Conservation (phyloP, 495 filamentous ascomycete genomes). For the Mytilinidion resinicola region DNA sequence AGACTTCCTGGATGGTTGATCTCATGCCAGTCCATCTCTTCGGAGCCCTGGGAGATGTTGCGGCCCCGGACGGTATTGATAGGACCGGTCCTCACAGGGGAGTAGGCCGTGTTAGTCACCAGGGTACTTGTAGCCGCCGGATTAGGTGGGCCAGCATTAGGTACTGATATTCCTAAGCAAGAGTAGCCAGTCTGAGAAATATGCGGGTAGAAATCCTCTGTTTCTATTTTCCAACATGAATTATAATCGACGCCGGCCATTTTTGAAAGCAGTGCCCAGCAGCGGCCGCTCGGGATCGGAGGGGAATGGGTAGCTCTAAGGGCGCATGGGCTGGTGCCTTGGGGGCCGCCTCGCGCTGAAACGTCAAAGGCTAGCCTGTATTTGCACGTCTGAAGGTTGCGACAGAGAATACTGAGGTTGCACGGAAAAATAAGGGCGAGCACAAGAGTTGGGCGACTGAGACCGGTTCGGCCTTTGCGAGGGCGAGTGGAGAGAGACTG, state of each 20-base stretch:
- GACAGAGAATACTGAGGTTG: neutral
- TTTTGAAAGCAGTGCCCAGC: neutral
- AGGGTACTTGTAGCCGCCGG: neutral
- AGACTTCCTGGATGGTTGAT: constrained; percentile 5
- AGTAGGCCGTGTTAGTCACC: neutral
- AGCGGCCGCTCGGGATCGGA: neutral
- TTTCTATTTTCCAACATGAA: neutral
- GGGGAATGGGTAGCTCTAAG: neutral
- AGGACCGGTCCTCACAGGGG: neutral
- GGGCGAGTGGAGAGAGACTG: neutral
- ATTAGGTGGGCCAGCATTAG: neutral
- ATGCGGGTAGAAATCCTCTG: neutral
- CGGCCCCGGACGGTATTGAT: neutral
- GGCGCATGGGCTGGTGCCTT: constrained; percentile 1
- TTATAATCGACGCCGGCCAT: neutral
- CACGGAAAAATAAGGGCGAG: neutral
- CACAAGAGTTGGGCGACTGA: neutral
- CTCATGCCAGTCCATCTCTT: constrained; percentile 22
- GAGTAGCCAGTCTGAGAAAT: neutral
- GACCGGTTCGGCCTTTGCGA: neutral
- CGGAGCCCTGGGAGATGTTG: constrained; percentile 12
- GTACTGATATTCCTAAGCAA: neutral
- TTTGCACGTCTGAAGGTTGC: neutral
- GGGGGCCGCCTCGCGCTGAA: neutral
- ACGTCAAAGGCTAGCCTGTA: neutral